These are phyloP conservation scores for Elsinoe perseae DNA, from an alignment of 2,329 filamentous ascomycete genomes.

Conservation along the genomic window DNA sequence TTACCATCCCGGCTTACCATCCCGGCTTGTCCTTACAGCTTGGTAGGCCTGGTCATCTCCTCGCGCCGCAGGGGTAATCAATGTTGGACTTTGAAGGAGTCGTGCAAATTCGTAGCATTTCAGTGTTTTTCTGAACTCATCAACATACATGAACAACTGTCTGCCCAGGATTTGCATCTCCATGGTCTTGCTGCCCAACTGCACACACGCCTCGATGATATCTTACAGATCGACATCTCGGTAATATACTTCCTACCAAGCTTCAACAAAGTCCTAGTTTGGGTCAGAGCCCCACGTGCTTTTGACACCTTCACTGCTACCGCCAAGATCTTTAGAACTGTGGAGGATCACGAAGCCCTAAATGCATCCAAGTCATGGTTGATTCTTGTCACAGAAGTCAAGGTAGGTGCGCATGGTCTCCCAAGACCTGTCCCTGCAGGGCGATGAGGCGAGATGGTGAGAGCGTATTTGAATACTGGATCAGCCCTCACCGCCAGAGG, in stretches of 20 bases:
- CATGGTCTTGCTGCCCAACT: not conserved
- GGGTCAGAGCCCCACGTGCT: not conserved
- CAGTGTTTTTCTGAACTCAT: not conserved
- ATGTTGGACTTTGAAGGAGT: not conserved
- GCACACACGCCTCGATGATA: too few relatives aligned
- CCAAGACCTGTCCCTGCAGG: not conserved
- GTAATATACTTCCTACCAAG: not conserved
- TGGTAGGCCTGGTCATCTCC: not conserved
- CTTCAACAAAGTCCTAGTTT: not conserved
- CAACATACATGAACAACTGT: not conserved
- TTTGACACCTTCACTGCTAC: not conserved
- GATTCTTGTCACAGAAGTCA: not conserved
- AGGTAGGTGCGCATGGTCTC: not conserved
- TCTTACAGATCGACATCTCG: not conserved
- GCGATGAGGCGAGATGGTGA: not conserved
- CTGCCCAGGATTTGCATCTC: not conserved
- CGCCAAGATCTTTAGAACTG: not conserved
- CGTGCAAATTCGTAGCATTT: not conserved
- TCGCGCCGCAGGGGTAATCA: not conserved
- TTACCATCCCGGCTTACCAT: not conserved
- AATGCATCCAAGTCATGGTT: conserved; percentile 8
- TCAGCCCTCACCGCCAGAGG: not conserved
- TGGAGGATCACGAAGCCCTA: conserved; percentile 7
- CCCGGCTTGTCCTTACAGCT: not conserved
- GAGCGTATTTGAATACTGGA: not conserved